Evolutionary conservation across 192 early-diverging fungal genomes (phyloP).

Genomic region (Rhizophagus clarus): DNA sequence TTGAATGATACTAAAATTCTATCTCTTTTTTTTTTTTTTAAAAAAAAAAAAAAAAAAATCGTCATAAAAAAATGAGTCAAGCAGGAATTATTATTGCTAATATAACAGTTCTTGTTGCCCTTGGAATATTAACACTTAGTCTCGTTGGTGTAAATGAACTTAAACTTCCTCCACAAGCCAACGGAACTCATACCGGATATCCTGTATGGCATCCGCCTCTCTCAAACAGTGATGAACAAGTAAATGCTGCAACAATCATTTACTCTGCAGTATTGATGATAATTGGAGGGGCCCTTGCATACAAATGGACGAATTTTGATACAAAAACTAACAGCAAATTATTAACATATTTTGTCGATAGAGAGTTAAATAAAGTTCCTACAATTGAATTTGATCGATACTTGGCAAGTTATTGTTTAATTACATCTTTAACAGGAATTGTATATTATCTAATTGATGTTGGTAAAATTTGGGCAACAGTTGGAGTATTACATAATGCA

Average conservation of each 20-base stretch:
- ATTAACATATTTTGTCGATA: background rate
- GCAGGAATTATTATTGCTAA: background rate
- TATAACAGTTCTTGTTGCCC: background rate
- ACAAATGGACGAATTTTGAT: background rate
- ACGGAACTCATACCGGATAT: background rate
- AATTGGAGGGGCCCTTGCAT: background rate
- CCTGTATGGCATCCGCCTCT: background rate
- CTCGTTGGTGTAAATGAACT: background rate
- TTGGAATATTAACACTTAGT: background rate
- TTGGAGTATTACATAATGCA: constrained; percentile 37
- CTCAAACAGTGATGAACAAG: background rate
- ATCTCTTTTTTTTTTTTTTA: too few species aligned
- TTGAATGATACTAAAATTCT: too few species aligned
- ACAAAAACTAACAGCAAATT: background rate
- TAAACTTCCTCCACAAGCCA: background rate
- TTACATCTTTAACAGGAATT: constrained; percentile 19
- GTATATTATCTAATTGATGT: constrained; percentile 37
- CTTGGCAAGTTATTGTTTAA: background rate
- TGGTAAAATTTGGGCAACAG: constrained; percentile 43
- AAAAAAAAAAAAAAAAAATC: too few species aligned
- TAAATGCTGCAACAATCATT: background rate
- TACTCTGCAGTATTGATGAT: background rate
- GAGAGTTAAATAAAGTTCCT: background rate
- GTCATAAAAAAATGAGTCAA: background rate
- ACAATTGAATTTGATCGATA: background rate